Evolutionary conservation across 2,329 filamentous ascomycete species (phyloP).

Genomic region (Exophiala lecanii-corni): DNA sequence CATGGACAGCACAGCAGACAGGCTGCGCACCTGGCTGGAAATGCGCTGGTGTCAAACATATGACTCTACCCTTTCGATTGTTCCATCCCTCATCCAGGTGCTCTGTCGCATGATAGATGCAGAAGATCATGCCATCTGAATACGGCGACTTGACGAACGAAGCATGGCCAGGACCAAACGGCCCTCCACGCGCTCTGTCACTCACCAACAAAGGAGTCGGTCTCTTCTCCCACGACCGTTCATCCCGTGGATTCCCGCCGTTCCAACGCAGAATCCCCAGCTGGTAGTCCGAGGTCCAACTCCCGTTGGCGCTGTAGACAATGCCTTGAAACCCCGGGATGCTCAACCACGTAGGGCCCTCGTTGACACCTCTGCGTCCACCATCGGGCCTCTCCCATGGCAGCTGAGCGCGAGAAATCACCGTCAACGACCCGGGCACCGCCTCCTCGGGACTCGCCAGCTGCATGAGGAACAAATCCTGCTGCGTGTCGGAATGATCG

Average conservation of each 20-base stretch:
- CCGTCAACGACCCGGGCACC: conserved; percentile 9
- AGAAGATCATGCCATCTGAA: conserved; percentile 16
- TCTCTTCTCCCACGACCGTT: conserved; percentile 22
- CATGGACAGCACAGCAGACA: conserved; percentile 20
- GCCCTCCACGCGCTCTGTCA: conserved; percentile 17
- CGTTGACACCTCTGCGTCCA: conserved; percentile 24
- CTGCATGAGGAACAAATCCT: conserved; percentile 24
- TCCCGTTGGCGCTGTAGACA: conserved; percentile 26
- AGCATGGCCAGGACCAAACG: conserved; percentile 26
- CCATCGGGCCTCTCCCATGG: conserved; percentile 24
- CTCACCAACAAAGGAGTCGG: conserved; percentile 18
- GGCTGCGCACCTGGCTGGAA: conserved; percentile 15
- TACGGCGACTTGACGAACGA: conserved; percentile 22
- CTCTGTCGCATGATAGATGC: conserved; percentile 26
- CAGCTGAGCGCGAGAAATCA: conserved; percentile 19
- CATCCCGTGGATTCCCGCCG: conserved; percentile 15
- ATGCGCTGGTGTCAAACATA: conserved; percentile 11
- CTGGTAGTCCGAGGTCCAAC: conserved; percentile 26
- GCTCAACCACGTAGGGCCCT: conserved; percentile 23
- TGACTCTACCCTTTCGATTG: conserved; percentile 24
- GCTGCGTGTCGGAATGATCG: conserved; percentile 24
- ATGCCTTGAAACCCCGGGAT: conserved; percentile 23
- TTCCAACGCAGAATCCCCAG: conserved; percentile 20
- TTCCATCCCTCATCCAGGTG: conserved; percentile 21
- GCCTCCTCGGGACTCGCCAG: conserved; percentile 18